phyloP scores from a whole-genome alignment of 805 yeast genomes.

The Cyberlindnera japonica region DNA sequence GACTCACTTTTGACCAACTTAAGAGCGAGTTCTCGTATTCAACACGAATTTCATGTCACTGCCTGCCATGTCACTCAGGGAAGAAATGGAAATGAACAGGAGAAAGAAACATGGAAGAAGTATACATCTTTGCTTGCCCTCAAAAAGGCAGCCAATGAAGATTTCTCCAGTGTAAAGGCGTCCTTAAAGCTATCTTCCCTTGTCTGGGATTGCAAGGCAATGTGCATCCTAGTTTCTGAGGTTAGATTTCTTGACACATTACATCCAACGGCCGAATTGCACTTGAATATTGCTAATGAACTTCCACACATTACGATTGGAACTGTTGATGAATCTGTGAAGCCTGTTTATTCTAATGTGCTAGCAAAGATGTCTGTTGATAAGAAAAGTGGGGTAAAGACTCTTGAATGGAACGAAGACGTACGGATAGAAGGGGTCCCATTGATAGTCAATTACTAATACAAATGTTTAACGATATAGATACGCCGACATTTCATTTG shows the following conservation, averaged over 20 bases:
- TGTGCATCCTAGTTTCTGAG: constrained; percentile 50
- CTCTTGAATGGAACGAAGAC: constrained; percentile 13
- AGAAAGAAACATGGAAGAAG: constrained; percentile 28
- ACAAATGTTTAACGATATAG: not conserved
- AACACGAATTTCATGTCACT: constrained; percentile 63
- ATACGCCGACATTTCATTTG: constrained; percentile 3
- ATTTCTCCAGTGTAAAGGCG: constrained; percentile 23
- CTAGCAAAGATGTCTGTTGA: constrained; percentile 26
- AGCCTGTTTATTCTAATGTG: constrained; percentile 52
- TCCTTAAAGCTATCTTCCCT: constrained; percentile 41
- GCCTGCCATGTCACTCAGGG: constrained; percentile 45
- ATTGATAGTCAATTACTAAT: constrained; percentile 20
- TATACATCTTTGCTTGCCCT: constrained; percentile 17
- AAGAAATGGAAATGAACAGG: constrained; percentile 28
- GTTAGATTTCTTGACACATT: constrained; percentile 10
- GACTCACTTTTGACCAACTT: constrained; percentile 20
- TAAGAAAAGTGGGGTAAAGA: constrained; percentile 7
- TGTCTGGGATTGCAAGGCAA: constrained; percentile 47
- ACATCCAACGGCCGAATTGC: constrained; percentile 9
- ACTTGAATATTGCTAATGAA: constrained; percentile 36
- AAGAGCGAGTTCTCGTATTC: constrained; percentile 37
- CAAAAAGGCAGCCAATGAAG: constrained; percentile 5
- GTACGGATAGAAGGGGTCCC: constrained; percentile 6
- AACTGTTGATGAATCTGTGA: constrained; percentile 39
- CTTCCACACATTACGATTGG: constrained; percentile 76